Conservation (phyloP, 495 filamentous ascomycete species). For the Neurospora sp. region DNA sequence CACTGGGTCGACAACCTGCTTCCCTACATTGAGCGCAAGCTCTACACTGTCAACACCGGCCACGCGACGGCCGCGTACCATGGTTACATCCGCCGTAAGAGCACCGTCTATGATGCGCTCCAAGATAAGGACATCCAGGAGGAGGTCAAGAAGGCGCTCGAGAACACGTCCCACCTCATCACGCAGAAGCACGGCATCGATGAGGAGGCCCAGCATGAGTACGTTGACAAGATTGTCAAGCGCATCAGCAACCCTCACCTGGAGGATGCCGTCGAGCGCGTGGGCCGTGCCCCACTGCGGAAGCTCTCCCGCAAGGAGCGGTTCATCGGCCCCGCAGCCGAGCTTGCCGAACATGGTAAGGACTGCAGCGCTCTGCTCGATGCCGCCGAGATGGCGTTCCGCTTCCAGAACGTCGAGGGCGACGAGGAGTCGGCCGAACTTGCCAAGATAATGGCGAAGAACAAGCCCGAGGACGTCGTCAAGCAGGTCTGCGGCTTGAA, state of each 20-base stretch:
- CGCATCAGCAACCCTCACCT: conserved; percentile 94
- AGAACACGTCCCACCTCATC: conserved; percentile 78
- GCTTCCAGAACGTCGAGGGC: conserved; percentile 83
- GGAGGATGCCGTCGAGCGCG: conserved; percentile 86
- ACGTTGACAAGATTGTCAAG: conserved; percentile 83
- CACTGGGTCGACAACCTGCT: conserved; percentile 84
- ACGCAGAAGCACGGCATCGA: conserved; percentile 75
- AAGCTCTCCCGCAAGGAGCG: conserved; percentile 90
- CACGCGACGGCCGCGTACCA: conserved; percentile 97
- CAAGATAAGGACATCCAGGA: conserved; percentile 54
- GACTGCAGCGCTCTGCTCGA: conserved; percentile 60
- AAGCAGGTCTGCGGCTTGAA: conserved; percentile 66
- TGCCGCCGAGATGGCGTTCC: conserved; percentile 75
- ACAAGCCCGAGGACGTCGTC: conserved; percentile 56
- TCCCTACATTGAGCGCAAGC: conserved; percentile 97
- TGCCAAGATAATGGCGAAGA: conserved; percentile 68
- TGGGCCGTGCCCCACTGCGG: conserved; percentile 86
- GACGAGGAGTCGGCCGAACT: conserved; percentile 80
- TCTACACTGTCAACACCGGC: conserved; percentile 97
- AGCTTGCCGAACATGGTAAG: conserved; percentile 68
- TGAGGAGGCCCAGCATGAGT: conserved; percentile 67
- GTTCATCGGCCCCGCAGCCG: conserved; percentile 83
- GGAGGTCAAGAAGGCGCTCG: conserved; percentile 63
- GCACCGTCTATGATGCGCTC: conserved; percentile 78
- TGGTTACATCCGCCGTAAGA: conserved; percentile 72